Percentiles rank a stretch among this genome's conserved stretches.
Evolutionary conservation across 768 basidiomycete species (phyloP).

Genomic region (Suillus lakei): DNA sequence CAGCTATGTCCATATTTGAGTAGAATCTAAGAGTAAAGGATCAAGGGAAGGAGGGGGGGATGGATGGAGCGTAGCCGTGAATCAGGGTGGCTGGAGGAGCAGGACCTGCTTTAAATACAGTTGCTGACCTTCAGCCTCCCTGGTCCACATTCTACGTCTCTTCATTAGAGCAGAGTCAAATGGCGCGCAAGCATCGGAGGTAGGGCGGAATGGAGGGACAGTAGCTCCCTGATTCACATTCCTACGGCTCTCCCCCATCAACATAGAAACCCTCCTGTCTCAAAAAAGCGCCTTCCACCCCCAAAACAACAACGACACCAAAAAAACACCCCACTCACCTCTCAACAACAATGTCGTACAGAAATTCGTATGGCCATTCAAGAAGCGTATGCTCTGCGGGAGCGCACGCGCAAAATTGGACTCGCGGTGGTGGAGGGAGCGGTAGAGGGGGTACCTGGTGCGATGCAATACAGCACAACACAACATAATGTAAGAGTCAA

Average conservation of each 20-base stretch:
- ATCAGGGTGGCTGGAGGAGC: neutral
- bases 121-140: neutral
- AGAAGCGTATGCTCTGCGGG: constrained; percentile 77
- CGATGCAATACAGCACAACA: neutral
- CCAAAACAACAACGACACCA: neutral
- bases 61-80: neutral
- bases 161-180: neutral
- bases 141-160: neutral
- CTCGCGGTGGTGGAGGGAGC: constrained; percentile 83
- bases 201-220: neutral
- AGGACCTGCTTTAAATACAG: neutral
- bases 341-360: constrained; percentile 81
- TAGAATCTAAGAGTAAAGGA: neutral
- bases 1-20: neutral
- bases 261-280: too few species aligned
- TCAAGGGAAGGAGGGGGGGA: neutral
- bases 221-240: neutral
- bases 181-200: neutral
- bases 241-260: neutral
- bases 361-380: constrained; percentile 86
- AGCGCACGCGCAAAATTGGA: constrained; percentile 78
- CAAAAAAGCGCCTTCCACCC: neutral
- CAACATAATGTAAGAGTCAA: neutral
- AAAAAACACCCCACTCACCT: constrained; percentile 32
- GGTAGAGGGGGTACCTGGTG: constrained; percentile 69